A percentile compares a stretch with the other conserved stretches of the same genome.
phyloP scores from a whole-genome alignment of 106 monocot genomes.

The Amphibolis antarctica region DNA sequence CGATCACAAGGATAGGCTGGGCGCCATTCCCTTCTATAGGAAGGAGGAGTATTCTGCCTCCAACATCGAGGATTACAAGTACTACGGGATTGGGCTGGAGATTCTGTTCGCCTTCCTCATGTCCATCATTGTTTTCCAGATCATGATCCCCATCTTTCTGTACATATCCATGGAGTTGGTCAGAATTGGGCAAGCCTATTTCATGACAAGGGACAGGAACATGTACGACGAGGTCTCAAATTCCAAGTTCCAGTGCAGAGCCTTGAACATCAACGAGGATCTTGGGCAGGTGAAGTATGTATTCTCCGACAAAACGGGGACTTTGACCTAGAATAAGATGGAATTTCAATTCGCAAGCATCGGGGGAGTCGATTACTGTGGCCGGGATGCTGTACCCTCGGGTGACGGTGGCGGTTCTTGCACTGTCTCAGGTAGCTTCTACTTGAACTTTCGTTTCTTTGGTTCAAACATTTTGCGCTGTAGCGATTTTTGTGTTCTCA shows the following conservation, averaged over 20 bases:
- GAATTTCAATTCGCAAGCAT: conserved; percentile 83
- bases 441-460: conserved; percentile 6
- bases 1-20: conserved; percentile 32
- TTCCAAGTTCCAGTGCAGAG: conserved; percentile 78
- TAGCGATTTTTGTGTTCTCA: conserved; percentile 8
- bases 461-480: conserved; percentile 1
- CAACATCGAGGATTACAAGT: conserved; percentile 35
- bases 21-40: conserved; percentile 32
- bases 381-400: conserved; percentile 14
- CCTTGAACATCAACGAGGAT: conserved; percentile 95
- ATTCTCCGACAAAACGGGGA: too few species aligned
- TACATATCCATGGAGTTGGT: conserved; percentile 98
- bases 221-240: conserved; percentile 56
- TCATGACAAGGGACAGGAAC: conserved; percentile 64
- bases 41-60: conserved; percentile 32
- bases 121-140: conserved; percentile 88
- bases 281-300: conserved; percentile 87
- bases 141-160: conserved; percentile 93
- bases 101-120: conserved; percentile 60
- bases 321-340: conserved; percentile 96
- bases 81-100: conserved; percentile 63
- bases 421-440: too few species aligned
- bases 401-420: too few species aligned
- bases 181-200: conserved; percentile 85
- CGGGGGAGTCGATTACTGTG: conserved; percentile 51